Evolutionary conservation across 176 grass and related monocot species (phyloP).

Genomic region (Zea mays): Zm-B73-REFERENCE-NAM-5.0 NC_050101.1:107511501-107512000

Average conservation of each 20-base stretch:
- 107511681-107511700: conserved; percentile 55
- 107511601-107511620: conserved; percentile 33
- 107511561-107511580: conserved; percentile 46
- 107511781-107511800: too few relatives aligned
- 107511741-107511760: conserved; percentile 46
- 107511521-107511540: conserved; percentile 64
- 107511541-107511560: conserved; percentile 75
- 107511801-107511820: too few relatives aligned
- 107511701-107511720: conserved; percentile 60
- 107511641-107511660: conserved; percentile 31
- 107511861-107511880: too few relatives aligned
- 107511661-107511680: conserved; percentile 40
- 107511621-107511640: conserved; percentile 43
- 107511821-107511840: too few relatives aligned
- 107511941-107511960: too few relatives aligned
- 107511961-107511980: too few relatives aligned
- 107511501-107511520: conserved; percentile 27
- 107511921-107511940: too few relatives aligned
- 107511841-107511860: too few relatives aligned
- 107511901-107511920: too few relatives aligned
- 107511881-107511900: too few relatives aligned
- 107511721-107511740: conserved; percentile 55
- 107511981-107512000: too few relatives aligned
- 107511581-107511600: too few relatives aligned
- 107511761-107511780: not conserved